Evolutionary conservation across 108 stramenopile species (phyloP).

Genomic region (Cyclotella sp.): DNA sequence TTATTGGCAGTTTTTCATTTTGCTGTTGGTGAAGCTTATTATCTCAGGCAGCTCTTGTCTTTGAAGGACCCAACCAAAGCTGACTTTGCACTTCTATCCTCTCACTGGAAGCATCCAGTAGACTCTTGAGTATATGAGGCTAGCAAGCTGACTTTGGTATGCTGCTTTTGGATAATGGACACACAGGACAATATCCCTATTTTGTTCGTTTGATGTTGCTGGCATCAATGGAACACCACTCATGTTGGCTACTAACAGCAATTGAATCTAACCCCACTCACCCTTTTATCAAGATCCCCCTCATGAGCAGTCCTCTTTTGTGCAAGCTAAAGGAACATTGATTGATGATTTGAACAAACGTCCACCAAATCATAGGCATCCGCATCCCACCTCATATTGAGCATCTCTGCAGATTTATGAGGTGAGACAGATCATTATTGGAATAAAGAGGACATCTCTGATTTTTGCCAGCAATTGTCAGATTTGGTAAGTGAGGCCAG

Average conservation of each 20-base stretch:
- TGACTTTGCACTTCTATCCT: conserved; percentile 16
- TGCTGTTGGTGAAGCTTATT: too few species aligned
- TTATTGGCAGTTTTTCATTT: conserved; percentile 47
- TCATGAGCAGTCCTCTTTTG: conserved; percentile 19
- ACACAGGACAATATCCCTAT: conserved; percentile 15
- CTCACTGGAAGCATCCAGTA: conserved; percentile 29
- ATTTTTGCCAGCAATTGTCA: not conserved
- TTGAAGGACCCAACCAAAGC: too few species aligned
- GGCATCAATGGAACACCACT: conserved; percentile 46
- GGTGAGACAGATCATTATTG: not conserved
- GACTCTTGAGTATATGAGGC: not conserved
- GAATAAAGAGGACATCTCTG: not conserved
- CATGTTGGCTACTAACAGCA: conserved; percentile 13
- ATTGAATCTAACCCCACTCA: not conserved
- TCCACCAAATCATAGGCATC: conserved; percentile 38
- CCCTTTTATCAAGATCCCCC: conserved; percentile 4
- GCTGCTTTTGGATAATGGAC: conserved; percentile 7
- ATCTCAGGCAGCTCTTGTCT: too few species aligned
- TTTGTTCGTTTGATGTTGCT: conserved; percentile 19
- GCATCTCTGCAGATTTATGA: not conserved
- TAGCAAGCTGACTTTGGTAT: not conserved
- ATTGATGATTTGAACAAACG: conserved; percentile 29
- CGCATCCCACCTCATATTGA: conserved; percentile 45
- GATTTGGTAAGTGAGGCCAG: not conserved
- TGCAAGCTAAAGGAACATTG: conserved; percentile 21